Evolutionary conservation across 2,329 filamentous ascomycete species (phyloP).

Genomic region (Sordariomycetes sp.): DNA sequence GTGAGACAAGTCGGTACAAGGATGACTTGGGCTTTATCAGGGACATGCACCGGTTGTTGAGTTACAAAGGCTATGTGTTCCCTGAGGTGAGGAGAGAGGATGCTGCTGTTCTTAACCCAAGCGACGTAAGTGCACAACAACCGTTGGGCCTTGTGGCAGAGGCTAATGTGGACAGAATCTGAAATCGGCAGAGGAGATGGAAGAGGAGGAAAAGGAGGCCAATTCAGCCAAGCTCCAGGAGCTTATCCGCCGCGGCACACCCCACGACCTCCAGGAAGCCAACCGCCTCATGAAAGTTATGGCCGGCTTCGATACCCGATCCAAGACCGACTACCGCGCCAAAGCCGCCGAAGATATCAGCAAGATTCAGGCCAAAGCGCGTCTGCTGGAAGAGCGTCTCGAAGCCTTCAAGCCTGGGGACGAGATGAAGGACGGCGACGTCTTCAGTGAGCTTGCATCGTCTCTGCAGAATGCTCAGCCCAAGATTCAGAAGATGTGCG

Average conservation of each 20-base stretch:
- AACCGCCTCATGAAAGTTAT: conserved; percentile 99
- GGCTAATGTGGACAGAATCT: conserved; percentile 54
- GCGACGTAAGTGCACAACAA: conserved; percentile 60
- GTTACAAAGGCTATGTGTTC: conserved; percentile 96
- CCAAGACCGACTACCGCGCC: conserved; percentile 94
- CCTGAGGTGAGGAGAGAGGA: conserved; percentile 88
- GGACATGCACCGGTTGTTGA: conserved; percentile 93
- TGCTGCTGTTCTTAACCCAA: conserved; percentile 92
- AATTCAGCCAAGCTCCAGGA: conserved; percentile 98
- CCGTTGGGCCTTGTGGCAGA: conserved; percentile 2
- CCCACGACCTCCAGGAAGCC: conserved; percentile 90
- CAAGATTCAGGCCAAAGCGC: conserved; percentile 93
- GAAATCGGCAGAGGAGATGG: conserved; percentile 96
- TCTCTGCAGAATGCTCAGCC: conserved; percentile 89
- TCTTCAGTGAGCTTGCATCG: conserved; percentile 76
- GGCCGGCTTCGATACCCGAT: conserved; percentile 91
- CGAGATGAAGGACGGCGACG: conserved; percentile 58
- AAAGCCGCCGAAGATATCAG: conserved; percentile 94
- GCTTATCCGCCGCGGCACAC: conserved; percentile 82
- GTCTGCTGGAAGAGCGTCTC: conserved; percentile 83
- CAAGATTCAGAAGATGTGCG: conserved; percentile 99
- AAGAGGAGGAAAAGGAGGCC: conserved; percentile 87
- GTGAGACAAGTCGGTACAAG: conserved; percentile 94
- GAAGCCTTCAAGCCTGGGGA: conserved; percentile 78
- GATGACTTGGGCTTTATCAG: conserved; percentile 93